A percentile compares a stretch with the other conserved stretches of the same genome.
Conservation (phyloP, 2,329 filamentous ascomycete genomes). For the Ascochyta lentis region DNA sequence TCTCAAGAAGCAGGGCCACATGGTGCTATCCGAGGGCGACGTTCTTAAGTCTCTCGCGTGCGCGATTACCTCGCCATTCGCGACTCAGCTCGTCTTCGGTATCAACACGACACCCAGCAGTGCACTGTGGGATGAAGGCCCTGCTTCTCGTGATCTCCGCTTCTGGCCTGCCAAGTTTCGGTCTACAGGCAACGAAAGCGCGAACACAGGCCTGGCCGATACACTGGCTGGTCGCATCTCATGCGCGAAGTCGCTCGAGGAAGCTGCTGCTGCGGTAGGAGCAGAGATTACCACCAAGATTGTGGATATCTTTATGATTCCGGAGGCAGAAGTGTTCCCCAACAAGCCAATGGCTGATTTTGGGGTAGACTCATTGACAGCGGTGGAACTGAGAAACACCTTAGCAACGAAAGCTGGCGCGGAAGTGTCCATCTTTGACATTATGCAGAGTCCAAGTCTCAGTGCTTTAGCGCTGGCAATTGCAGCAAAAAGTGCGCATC, state of each 20-base stretch:
- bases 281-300: not conserved
- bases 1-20: constrained; percentile 1
- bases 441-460: constrained; percentile 4
- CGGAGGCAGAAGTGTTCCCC: constrained; percentile 20
- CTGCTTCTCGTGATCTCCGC: constrained; percentile 5
- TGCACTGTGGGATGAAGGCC: constrained; percentile 5
- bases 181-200: constrained; percentile 1
- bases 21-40: constrained; percentile 3
- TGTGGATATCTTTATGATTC: constrained; percentile 1
- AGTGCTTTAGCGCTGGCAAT: not conserved
- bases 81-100: constrained; percentile 5
- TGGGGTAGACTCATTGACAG: constrained; percentile 31
- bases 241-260: constrained; percentile 2
- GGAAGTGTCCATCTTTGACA: constrained; percentile 10
- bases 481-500: constrained; percentile 1
- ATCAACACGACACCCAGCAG: constrained; percentile 6
- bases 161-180: constrained; percentile 8
- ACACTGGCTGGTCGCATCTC: constrained; percentile 5
- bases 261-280: constrained; percentile 1
- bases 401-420: constrained; percentile 1
- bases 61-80: constrained; percentile 5
- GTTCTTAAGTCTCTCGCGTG: constrained; percentile 3
- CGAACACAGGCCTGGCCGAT: not conserved
- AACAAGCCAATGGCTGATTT: constrained; percentile 24
- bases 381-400: constrained; percentile 27